These are phyloP conservation scores for Cucumis cinereus DNA, from an alignment of 306 rosid genomes.

Conservation along the genomic window DNA sequence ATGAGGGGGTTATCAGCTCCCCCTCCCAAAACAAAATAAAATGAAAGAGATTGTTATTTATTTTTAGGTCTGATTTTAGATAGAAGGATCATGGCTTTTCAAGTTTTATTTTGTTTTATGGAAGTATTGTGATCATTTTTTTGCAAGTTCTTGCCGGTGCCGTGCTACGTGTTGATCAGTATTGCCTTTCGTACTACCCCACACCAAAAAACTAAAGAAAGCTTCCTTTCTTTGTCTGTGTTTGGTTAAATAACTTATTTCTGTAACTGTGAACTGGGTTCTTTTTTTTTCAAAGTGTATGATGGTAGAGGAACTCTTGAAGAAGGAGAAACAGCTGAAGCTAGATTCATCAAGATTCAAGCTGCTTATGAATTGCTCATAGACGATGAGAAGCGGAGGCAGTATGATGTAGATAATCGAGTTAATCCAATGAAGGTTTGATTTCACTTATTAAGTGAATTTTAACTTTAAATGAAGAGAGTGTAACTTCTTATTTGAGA, in stretches of 20 bases:
- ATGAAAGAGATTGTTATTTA: not conserved
- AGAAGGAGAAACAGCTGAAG: constrained; percentile 93
- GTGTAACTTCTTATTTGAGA: not conserved
- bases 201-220: not conserved
- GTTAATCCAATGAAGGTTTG: constrained; percentile 88
- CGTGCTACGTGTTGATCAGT: not conserved
- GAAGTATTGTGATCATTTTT: not conserved
- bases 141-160: not conserved
- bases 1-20: not conserved
- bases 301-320: constrained; percentile 84
- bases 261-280: constrained; percentile 1
- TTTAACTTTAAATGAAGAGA: not conserved
- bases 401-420: constrained; percentile 72
- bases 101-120: not conserved
- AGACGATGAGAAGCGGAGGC: constrained; percentile 49
- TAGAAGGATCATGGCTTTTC: not conserved
- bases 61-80: not conserved
- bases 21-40: not conserved
- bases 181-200: not conserved
- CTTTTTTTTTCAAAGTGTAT: constrained; percentile 33
- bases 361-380: constrained; percentile 88
- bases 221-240: not conserved
- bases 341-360: constrained; percentile 91
- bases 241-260: not conserved
- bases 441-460: constrained; percentile 3